Evolutionary conservation across 495 filamentous ascomycete species (phyloP), one percentile per base, ranked within the genome.

Genomic region (Xylaria castorea): DNA sequence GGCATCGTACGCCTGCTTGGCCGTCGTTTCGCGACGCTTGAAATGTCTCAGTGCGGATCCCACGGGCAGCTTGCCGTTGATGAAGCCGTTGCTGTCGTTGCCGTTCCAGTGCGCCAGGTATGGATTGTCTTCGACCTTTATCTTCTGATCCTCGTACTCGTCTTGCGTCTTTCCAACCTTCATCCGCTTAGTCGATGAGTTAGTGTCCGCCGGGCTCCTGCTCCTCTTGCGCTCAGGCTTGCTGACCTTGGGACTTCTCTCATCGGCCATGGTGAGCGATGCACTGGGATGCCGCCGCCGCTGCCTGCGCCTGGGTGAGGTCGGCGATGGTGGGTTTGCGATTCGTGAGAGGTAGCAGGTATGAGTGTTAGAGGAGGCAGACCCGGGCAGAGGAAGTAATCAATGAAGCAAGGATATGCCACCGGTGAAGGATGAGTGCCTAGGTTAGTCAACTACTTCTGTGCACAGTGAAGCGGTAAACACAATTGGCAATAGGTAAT

Each of bases 31-130:
- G 81, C 97, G 94, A 66, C 93, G 89, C 81, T 90, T 87, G 76
- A 97, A 89, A 44, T 86, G 83, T 58, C 87, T 87, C 77, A 94
- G 86, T 25, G 85, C 80, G 57, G 88, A 86, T 30, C 82, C 82
- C 67, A 77, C 76, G 70, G 78, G 70, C 36, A 72, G 66, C 67
- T 73, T 60, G 46, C 81, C 83, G 70, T 88, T 80, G 42, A 79
- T 83, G 76, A 80, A 81, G 60, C 80, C 75, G 16, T 75, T 75
- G 61, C 75, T 76, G 25, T 12, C 55, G 55, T 92, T 57, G 53
- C 53, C 85, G 80, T 94, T 92, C 89, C 92, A 92, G 78, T 99
- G 97, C 63, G 94, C 94, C 63, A 98, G 89, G 81, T 99, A 98
- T 3, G 92, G 92, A 77, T 98, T 98, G 74, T 78, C 77, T 62